Evolutionary conservation across 1,284 basidiomycete genomes (phyloP), one percentile per base, ranked within the genome.

Genomic region (Rhodotorula sp.): DNA sequence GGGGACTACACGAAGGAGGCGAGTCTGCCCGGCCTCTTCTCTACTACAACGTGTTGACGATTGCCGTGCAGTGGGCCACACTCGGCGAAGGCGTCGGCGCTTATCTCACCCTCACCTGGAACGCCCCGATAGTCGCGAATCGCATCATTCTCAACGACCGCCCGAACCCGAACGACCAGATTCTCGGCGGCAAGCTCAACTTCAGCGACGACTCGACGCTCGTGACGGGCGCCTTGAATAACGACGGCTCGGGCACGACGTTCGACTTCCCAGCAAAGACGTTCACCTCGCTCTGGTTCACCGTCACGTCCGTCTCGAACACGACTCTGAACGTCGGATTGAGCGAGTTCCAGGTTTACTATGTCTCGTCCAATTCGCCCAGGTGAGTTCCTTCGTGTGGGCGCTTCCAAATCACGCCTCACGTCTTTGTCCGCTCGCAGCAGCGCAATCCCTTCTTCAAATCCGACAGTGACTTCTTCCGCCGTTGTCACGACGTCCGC

Each of bases 101-200:
- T 6, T 68, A 31, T 13, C 13, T 71, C 44, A 56, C 24, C 28
- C 54, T 73, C 44, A 59, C 47, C 7, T 73, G 69, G 69, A 4
- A 64, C 1, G 7, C 44, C 10, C 16, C 66, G 0, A 31, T 65
- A n/a, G 60, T 48, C 24, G 50, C 68, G 57, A 64, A 62, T 20
- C 22, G 51, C 1, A 30, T 71, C 51, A 57, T 62, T 7, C 61
- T 71, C 4, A 69, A 58, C 34, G 72, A 74, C 30, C 64, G 72
- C n/a, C 62, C 65, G 15, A 73, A 73, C 59, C 8, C 57, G 24
- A 52, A 60, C 37, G 74, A 75, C 61, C 65, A 62, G 51, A 31
- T 53, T 28, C 26, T 52, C 10, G 46, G 54, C 26, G 72, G 60
- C 20, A 59, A 56, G 4, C 24, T 74, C 26, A 26, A 30, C 24